These are phyloP conservation scores for Acacia pycnantha DNA, from an alignment of 331 rosid genomes.

Conservation along the genomic window DNA sequence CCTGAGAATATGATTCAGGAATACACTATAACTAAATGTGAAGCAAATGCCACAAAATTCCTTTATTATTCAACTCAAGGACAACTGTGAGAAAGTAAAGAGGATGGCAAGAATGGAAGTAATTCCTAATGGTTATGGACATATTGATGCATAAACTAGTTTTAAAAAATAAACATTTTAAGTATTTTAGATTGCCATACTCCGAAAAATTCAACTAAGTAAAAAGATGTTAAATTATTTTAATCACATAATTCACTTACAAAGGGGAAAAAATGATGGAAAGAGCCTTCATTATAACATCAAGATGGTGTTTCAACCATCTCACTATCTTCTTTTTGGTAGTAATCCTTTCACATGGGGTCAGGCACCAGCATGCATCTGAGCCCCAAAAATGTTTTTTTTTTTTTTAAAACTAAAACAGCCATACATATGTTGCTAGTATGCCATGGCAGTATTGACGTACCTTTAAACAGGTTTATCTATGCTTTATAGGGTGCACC, in stretches of 20 bases:
- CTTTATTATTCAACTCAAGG: not conserved
- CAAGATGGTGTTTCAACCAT: not conserved
- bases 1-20: slow-evolving; percentile 52
- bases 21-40: slow-evolving; percentile 42
- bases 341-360: not conserved
- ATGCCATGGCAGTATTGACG: not conserved
- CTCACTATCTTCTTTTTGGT: not conserved
- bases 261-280: not conserved
- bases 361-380: not conserved
- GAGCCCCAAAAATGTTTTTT: not conserved
- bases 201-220: not conserved
- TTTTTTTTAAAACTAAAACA: not conserved
- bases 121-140: not conserved
- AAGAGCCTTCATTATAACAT: not conserved
- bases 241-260: not conserved
- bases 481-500: not conserved
- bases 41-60: slow-evolving; percentile 29
- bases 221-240: not conserved
- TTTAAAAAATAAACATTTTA: not conserved
- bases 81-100: not conserved
- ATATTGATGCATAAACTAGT: not conserved
- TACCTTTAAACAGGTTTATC: not conserved
- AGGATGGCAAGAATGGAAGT: not conserved
- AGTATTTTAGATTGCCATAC: not conserved
- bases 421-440: not conserved